Evolutionary conservation across 2,329 filamentous ascomycete genomes (phyloP), one percentile per base, ranked within the genome.

Genomic region (Orbilia ellipsospora): DNA sequence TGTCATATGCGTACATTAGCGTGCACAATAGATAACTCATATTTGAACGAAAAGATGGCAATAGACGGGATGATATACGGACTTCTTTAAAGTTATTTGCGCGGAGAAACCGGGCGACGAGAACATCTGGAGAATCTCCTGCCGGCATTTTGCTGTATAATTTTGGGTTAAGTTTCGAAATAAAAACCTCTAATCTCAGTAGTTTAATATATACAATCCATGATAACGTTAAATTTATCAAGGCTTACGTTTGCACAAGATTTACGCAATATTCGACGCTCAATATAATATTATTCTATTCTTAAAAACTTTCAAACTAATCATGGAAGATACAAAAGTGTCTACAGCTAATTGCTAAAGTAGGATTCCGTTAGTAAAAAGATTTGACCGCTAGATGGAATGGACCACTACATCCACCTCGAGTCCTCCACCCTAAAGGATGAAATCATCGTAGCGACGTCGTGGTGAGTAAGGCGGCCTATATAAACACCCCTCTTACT

Each of bases 381-480:
- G 23, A 75, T 75, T 75, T 75, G 64, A 45, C 59, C 72, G 85
- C 89, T 88, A 82, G 83, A 84, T 86, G 86, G 85, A 82, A 90
- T 91, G 90, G 90, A 92, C 89, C 90, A 85, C 87, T 83, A 85
- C 86, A 86, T 85, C 87, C 88, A 91, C 83, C 80, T 79, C 77
- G 60, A 74, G 10, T 36, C 31, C 3, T 72, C 78, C 78, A 80
- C 15, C 48, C 44, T 31, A 36, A 45, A 28, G 26, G 64, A 56
- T 31, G 31, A 10, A 36, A 36, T 36, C 31, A 45, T 54, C 52
- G 72, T 75, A 75, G 72, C 72, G 84, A 86, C 85, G 86, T 84
- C 84, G 87, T 86, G 89, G 89, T 92, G 90, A 92, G 90, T 92
- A 84, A 81, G 79, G 68, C 75, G 79, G 63, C 74, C 62, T 74